Evolutionary conservation across 75 land plant species (phyloP), one percentile per base, ranked within the genome.

Genomic region (Chamaecyparis obtusa): DNA sequence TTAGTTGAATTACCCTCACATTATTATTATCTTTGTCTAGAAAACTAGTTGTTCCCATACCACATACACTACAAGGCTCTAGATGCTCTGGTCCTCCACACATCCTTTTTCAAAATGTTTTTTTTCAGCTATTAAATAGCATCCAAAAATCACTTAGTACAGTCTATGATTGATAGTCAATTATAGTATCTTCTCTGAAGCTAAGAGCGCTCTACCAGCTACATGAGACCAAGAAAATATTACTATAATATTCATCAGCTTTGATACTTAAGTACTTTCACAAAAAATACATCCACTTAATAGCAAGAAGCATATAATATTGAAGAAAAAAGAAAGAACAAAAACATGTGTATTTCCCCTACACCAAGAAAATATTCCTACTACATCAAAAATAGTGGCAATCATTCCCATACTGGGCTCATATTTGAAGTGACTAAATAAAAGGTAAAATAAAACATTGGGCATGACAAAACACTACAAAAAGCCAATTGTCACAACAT

Each of bases 21-120:
- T 46, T 27, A 51, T 84, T 5, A 2, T 33, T 36, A n/a, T 35
- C 67, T 54, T 84, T 84, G 21, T 54, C 85, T 48, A 17, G 41
- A 35, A 35, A 27, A 13, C 27, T 7, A 84, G 43, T 56, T 84
- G 24, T 17, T 49, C 27, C 33, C 17, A 37, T 36, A 35, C 56
- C 85, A 84, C 85, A 56, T 35, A 84, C 64, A 84, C 85, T 30
- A 36, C 37, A 21, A 17, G 85, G 11, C 33, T 56, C 51, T 17
- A 67, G 43, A 54, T 84, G 85, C 85, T 84, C 85, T 84, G 67
- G 85, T 17, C 85, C 85, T 55, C 85, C 85, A 84, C 85, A 84
- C 64, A 84, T 84, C 7, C 64, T 56, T 54, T n/a, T 64, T 36
- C 55, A 27, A 46, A 84, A 84, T 54, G 9, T 54, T 11, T 32